Conservation (phyloP, 257 asterid species). For the Jacaranda copaia region DNA sequence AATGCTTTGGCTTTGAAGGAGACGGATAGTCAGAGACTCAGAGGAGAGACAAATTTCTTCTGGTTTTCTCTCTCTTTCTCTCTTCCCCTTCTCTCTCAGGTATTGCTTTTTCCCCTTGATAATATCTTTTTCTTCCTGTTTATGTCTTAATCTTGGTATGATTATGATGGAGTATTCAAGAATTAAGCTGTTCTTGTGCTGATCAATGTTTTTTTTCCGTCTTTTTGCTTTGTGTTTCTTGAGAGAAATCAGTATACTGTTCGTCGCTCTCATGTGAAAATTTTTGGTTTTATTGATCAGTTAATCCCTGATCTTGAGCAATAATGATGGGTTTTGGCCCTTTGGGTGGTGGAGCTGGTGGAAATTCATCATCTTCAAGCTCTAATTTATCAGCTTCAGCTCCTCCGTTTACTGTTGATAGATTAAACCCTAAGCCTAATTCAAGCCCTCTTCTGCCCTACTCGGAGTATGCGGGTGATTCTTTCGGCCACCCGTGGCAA, state of each 20-base stretch:
- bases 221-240: background rate
- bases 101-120: slow-evolving; percentile 34
- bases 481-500: slow-evolving; percentile 63
- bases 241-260: slow-evolving; percentile 5
- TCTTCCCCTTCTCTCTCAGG: slow-evolving; percentile 41
- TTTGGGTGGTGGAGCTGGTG: slow-evolving; percentile 60
- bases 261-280: slow-evolving; percentile 19
- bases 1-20: slow-evolving; percentile 36
- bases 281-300: slow-evolving; percentile 48
- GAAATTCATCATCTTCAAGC: slow-evolving; percentile 56
- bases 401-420: slow-evolving; percentile 94
- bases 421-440: slow-evolving; percentile 61
- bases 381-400: slow-evolving; percentile 93
- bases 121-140: background rate
- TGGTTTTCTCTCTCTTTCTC: slow-evolving; percentile 38
- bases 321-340: slow-evolving; percentile 78
- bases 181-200: background rate
- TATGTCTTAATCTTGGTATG: background rate
- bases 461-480: slow-evolving; percentile 48
- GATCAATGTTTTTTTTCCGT: slow-evolving; percentile 27
- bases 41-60: slow-evolving; percentile 27
- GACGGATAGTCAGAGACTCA: slow-evolving; percentile 19
- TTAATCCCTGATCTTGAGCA: slow-evolving; percentile 34
- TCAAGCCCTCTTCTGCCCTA: slow-evolving; percentile 55
- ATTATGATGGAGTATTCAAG: slow-evolving; percentile 17